Percentiles rank a stretch among this genome's conserved stretches.
Evolutionary conservation across 169 alveolate species (phyloP).

Genomic region (Plasmodium fragile): DNA sequence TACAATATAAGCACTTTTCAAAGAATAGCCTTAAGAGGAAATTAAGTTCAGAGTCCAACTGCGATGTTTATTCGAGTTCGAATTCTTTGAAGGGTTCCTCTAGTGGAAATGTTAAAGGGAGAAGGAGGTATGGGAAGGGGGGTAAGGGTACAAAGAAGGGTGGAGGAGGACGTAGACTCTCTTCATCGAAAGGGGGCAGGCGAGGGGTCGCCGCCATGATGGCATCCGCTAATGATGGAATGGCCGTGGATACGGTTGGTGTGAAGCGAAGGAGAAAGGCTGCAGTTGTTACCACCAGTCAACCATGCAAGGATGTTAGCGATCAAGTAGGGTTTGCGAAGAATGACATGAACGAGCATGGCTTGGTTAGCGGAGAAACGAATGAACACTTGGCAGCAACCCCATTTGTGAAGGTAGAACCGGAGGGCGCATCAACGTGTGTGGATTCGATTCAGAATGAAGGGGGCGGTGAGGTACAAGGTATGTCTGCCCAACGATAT

Average conservation of each 20-base stretch:
- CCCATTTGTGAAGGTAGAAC: background rate
- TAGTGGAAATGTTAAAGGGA: background rate
- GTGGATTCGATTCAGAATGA: background rate
- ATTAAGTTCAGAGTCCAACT: conserved; percentile 47
- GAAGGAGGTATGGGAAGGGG: background rate
- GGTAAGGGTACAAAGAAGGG: background rate
- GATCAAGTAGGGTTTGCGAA: background rate
- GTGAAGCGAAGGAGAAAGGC: background rate
- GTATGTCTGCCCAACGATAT: background rate
- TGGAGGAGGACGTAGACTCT: background rate
- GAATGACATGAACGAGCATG: background rate
- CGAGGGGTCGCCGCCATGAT: background rate
- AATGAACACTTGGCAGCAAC: background rate
- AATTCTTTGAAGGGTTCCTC: conserved; percentile 13
- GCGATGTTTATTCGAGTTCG: conserved; percentile 44
- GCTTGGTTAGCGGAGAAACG: background rate
- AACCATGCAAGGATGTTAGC: background rate
- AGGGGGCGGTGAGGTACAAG: background rate
- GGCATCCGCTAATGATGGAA: background rate
- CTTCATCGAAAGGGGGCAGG: background rate
- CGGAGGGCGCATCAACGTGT: background rate
- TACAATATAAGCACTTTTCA: conserved; percentile 54
- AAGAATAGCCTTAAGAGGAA: conserved; percentile 51
- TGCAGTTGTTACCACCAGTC: background rate
- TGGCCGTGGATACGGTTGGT: background rate